Base-by-base conservation (phyloP, 2,329 filamentous ascomycete genomes). In the Sordariomycetes sp. region DNA sequence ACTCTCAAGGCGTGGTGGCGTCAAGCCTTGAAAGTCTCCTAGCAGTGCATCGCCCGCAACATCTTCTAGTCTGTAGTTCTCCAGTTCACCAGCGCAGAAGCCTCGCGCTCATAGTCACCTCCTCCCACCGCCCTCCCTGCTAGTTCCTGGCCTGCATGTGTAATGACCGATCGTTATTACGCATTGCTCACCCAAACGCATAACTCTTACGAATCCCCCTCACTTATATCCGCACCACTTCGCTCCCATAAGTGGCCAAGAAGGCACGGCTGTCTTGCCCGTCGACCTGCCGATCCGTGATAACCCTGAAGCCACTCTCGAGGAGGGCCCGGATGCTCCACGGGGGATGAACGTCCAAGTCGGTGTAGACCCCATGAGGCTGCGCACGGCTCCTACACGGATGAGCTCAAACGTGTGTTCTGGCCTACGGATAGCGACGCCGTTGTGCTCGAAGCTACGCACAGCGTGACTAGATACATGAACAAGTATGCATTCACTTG, bases 351-450 rank as follows among this genome's bases (percentile, higher is more conserved):
- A 62, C 63, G 53, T 65, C 64, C 42, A 63, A 58, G 51, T 59
- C 64, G 36, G 64, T 53, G 57, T 62, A 64, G 10, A 63, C 54
- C 52, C 64, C 64, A 22, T 63, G 22, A 61, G 51, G 3, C 64
- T 58, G 10, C 61, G 56, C 2, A 64, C 56, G 1, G 61, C 63
- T 24, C 60, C 58, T 48, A 62, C 63, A 10, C 62, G 60, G 12
- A 64, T 59, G 54, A 65, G 64, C 54, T 65, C 63, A n/a, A 60
- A 61, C 57, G 58, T 60, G 56, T 65, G 62, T 56, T 63, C 62
- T 51, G 61, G 56, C 1, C 53, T 51, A 1, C 17, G 35, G n/a
- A 64, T 61, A 17, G 50, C 35, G 7, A 52, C 32, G 10, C 63
- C 62, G 48, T 64, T 62, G n/a, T 17, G 20, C 0, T 63, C 61